Evolutionary conservation across 495 filamentous ascomycete species (phyloP).

Genomic region (Penicillium bialowiezense): DNA sequence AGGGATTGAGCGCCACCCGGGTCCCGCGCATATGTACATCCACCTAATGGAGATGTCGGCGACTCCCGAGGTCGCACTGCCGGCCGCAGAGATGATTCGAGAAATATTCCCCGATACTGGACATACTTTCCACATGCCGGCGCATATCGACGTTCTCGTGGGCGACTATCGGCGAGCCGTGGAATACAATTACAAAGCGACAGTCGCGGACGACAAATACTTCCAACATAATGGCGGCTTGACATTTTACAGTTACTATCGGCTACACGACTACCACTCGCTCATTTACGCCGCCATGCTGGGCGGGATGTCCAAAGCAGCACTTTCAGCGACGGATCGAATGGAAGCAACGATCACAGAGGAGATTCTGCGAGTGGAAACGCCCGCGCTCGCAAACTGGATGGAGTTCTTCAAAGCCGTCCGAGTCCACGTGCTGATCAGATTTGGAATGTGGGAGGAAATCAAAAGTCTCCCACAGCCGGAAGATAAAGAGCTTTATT

Average conservation of each 20-base stretch:
- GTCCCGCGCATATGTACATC: constrained; percentile 61
- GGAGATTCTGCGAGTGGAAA: constrained; percentile 50
- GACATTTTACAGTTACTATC: constrained; percentile 63
- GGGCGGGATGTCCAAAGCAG: constrained; percentile 49
- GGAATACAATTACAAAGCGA: constrained; percentile 53
- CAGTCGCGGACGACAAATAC: constrained; percentile 55
- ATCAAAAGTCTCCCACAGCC: constrained; percentile 45
- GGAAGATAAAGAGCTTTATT: constrained; percentile 50
- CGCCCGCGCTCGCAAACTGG: constrained; percentile 65
- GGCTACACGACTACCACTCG: constrained; percentile 60
- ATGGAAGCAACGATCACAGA: constrained; percentile 55
- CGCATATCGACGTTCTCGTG: constrained; percentile 60
- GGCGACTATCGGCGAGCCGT: constrained; percentile 61
- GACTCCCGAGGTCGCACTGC: constrained; percentile 52
- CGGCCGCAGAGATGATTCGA: constrained; percentile 54
- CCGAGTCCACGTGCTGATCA: constrained; percentile 57
- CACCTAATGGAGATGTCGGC: constrained; percentile 67
- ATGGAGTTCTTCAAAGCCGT: constrained; percentile 61
- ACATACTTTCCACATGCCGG: constrained; percentile 66
- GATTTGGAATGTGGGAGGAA: constrained; percentile 60
- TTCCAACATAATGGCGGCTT: constrained; percentile 43
- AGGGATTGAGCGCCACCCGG: constrained; percentile 47
- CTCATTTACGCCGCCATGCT: constrained; percentile 67
- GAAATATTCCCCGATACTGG: constrained; percentile 58
- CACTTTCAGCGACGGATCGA: constrained; percentile 45